Evolutionary conservation across 139 green algal species (phyloP).

Genomic region (Chlamydomonas sp.): DNA sequence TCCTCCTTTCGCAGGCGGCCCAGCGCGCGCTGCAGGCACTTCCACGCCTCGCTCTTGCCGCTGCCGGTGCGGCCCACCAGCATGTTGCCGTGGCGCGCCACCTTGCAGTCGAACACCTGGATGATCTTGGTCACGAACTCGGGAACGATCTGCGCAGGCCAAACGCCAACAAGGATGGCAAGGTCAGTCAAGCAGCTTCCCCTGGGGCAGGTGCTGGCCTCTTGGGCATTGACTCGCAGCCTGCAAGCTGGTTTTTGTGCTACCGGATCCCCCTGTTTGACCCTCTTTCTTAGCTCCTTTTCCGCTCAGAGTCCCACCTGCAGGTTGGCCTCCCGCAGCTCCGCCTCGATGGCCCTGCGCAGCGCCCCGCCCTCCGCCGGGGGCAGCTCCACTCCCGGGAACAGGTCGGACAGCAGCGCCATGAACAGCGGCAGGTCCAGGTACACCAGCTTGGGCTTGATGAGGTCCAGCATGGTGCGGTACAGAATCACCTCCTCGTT

Average conservation of each 20-base stretch:
- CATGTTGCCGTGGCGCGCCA: slow-evolving; percentile 93
- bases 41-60: slow-evolving; percentile 87
- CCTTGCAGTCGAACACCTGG: slow-evolving; percentile 93
- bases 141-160: slow-evolving; percentile 71
- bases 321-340: slow-evolving; percentile 75
- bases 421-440: slow-evolving; percentile 88
- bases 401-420: slow-evolving; percentile 85
- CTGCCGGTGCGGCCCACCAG: slow-evolving; percentile 88
- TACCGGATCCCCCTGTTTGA: too few relatives aligned
- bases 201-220: too few relatives aligned
- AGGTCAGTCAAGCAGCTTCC: too few relatives aligned
- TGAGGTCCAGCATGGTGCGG: slow-evolving; percentile 88
- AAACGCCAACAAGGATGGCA: not conserved
- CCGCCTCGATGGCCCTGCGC: slow-evolving; percentile 68
- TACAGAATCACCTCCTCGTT: slow-evolving; percentile 86
- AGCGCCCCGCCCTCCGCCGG: slow-evolving; percentile 68
- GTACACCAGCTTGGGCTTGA: slow-evolving; percentile 91
- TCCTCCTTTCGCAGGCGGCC: slow-evolving; percentile 71
- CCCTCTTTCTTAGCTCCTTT: not conserved
- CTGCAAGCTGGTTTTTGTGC: too few relatives aligned
- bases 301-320: slow-evolving; percentile 59
- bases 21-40: slow-evolving; percentile 76
- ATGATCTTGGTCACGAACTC: slow-evolving; percentile 90
- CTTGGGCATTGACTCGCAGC: too few relatives aligned
- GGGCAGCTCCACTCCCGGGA: slow-evolving; percentile 85